Percentiles rank a stretch among this genome's conserved stretches.
These are phyloP conservation scores for Aspergillus aculeatinus DNA, from an alignment of 2,329 filamentous ascomycete genomes.

Conservation along the genomic window DNA sequence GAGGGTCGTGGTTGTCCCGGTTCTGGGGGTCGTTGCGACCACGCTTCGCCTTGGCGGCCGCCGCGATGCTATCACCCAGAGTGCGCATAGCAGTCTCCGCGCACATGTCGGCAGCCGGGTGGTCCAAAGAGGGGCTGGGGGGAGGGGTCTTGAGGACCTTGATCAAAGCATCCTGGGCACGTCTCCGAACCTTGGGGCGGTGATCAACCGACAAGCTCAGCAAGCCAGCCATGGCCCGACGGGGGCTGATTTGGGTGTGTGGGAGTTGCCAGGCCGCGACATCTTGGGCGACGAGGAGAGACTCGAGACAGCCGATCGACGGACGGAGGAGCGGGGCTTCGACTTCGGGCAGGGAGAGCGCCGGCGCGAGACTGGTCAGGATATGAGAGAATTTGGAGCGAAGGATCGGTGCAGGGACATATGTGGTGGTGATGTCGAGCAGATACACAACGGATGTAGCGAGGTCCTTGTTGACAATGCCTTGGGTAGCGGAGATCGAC, in stretches of 20 bases:
- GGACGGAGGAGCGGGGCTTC: slow-evolving; percentile 84
- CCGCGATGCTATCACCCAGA: slow-evolving; percentile 68
- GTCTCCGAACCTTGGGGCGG: slow-evolving; percentile 89
- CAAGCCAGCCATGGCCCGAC: slow-evolving; percentile 81
- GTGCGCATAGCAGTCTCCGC: slow-evolving; percentile 84
- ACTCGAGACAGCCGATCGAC: slow-evolving; percentile 90
- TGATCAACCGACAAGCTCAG: slow-evolving; percentile 81
- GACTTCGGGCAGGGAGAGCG: slow-evolving; percentile 74
- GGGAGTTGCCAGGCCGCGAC: slow-evolving; percentile 82
- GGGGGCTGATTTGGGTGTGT: slow-evolving; percentile 77
- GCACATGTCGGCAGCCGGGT: slow-evolving; percentile 94
- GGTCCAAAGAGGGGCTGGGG: slow-evolving; percentile 86
- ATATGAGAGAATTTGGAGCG: slow-evolving; percentile 95
- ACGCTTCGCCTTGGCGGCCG: slow-evolving; percentile 68
- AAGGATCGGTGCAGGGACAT: slow-evolving; percentile 79
- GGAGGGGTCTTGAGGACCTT: slow-evolving; percentile 82
- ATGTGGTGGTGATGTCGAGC: slow-evolving; percentile 85
- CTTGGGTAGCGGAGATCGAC: slow-evolving; percentile 62
- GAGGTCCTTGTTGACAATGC: slow-evolving; percentile 75
- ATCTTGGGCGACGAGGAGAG: slow-evolving; percentile 87
- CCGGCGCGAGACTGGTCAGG: slow-evolving; percentile 78
- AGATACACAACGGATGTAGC: slow-evolving; percentile 89
- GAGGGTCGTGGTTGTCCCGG: slow-evolving; percentile 68
- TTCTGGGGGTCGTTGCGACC: slow-evolving; percentile 39
- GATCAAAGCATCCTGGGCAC: slow-evolving; percentile 83